These are phyloP conservation scores for Tetracladium marchalianum DNA, from an alignment of 495 filamentous ascomycete species.

Conservation along the genomic window DNA sequence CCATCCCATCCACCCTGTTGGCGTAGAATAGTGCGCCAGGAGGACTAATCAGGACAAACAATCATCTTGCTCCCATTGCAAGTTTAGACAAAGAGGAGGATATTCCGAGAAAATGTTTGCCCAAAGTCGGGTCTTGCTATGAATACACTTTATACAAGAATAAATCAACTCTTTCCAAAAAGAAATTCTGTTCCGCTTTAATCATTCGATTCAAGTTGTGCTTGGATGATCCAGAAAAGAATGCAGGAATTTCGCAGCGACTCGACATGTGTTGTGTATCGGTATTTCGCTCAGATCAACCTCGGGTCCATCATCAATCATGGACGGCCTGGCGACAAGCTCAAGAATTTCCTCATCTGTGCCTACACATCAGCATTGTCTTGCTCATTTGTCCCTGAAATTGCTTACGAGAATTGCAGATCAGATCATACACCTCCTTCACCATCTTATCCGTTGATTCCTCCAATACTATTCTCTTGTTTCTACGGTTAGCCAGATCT, in stretches of 20 bases:
- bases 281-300: slow-evolving; percentile 30
- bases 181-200: too few species aligned
- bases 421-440: slow-evolving; percentile 29
- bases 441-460: slow-evolving; percentile 13
- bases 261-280: slow-evolving; percentile 37
- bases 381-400: not conserved
- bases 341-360: slow-evolving; percentile 37
- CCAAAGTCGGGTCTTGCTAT: too few species aligned
- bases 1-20: slow-evolving; percentile 53
- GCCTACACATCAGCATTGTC: not conserved
- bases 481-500: not conserved
- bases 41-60: slow-evolving; percentile 54
- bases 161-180: too few species aligned
- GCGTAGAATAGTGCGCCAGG: slow-evolving; percentile 38
- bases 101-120: too few species aligned
- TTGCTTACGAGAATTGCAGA: slow-evolving; percentile 28
- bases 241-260: slow-evolving; percentile 37
- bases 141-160: too few species aligned
- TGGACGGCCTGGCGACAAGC: slow-evolving; percentile 32
- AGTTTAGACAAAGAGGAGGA: too few species aligned
- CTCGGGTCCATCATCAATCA: slow-evolving; percentile 32
- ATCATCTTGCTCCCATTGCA: not conserved
- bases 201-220: too few species aligned
- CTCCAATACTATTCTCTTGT: slow-evolving; percentile 15
- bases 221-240: slow-evolving; percentile 34